These are phyloP conservation scores for Russula griseocarnosa DNA, from an alignment of 768 basidiomycete genomes.

Conservation along the genomic window DNA sequence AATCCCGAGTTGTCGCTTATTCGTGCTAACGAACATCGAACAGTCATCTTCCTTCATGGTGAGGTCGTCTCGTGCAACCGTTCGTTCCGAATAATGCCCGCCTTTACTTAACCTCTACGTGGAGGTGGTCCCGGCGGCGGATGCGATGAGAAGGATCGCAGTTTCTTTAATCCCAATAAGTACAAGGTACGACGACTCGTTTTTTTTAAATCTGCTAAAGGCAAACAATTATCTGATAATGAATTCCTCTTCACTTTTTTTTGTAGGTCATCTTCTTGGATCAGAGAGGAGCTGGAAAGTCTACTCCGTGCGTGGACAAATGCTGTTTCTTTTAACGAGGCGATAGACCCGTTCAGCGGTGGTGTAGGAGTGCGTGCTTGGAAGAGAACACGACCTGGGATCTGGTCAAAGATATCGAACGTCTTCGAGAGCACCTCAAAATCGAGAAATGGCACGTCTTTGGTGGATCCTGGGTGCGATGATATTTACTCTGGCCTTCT, in stretches of 20 bases:
- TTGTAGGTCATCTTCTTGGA: constrained; percentile 79
- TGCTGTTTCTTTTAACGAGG: not conserved
- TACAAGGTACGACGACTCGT: constrained; percentile 57
- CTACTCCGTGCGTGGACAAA: constrained; percentile 59
- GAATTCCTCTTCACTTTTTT: too few relatives aligned
- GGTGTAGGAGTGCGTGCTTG: constrained; percentile 58
- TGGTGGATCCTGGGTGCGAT: constrained; percentile 82
- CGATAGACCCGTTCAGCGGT: not conserved
- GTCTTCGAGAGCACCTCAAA: constrained; percentile 64
- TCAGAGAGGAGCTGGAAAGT: constrained; percentile 86
- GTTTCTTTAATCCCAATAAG: constrained; percentile 79
- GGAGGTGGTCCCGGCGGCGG: constrained; percentile 82
- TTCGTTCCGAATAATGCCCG: not conserved
- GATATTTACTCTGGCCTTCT: not conserved
- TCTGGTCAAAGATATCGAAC: constrained; percentile 87
- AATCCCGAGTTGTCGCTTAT: not conserved
- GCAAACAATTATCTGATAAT: not conserved
- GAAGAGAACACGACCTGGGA: constrained; percentile 95
- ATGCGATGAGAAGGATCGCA: constrained; percentile 58
- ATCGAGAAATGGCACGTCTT: constrained; percentile 93
- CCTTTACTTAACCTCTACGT: not conserved
- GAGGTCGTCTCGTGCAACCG: not conserved
- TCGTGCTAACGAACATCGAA: not conserved
- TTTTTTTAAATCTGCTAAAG: not conserved
- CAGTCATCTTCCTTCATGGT: constrained; percentile 29